These are phyloP conservation scores for Hyaloscypha variabilis DNA, from an alignment of 495 filamentous ascomycete genomes.

Conservation along the genomic window DNA sequence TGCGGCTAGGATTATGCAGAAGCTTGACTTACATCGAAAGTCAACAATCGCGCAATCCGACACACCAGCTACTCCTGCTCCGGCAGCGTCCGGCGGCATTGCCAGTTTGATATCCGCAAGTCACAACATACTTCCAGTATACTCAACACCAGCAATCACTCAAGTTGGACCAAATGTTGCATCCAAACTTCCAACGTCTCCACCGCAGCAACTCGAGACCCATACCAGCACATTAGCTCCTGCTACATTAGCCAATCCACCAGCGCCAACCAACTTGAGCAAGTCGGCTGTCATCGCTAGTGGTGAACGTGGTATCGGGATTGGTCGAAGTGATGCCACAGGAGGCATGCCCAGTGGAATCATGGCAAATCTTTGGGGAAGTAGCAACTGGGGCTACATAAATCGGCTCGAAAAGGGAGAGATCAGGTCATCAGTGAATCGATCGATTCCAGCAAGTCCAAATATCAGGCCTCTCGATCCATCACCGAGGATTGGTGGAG, in stretches of 20 bases:
- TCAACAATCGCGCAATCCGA: conserved; percentile 46
- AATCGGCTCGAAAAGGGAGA: conserved; percentile 45
- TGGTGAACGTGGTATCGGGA: conserved; percentile 68
- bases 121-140: conserved; percentile 72
- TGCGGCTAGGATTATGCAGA: conserved; percentile 86
- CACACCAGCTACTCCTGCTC: conserved; percentile 15
- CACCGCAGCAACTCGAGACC: conserved; percentile 20
- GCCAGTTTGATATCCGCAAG: conserved; percentile 86
- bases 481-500: conserved; percentile 19
- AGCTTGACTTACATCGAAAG: conserved; percentile 87
- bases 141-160: conserved; percentile 37
- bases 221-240: conserved; percentile 71
- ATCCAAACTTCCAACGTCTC: conserved; percentile 18
- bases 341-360: conserved; percentile 79
- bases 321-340: conserved; percentile 59
- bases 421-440: conserved; percentile 16
- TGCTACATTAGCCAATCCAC: conserved; percentile 79
- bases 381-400: conserved; percentile 77
- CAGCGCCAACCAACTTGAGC: conserved; percentile 84
- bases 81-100: conserved; percentile 64
- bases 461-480: conserved; percentile 24
- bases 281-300: conserved; percentile 82
- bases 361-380: conserved; percentile 93
- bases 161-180: conserved; percentile 28
- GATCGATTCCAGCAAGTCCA: conserved; percentile 26